Percentiles rank a stretch among this genome's conserved stretches.
These are phyloP conservation scores for Metschnikowia baotianmanensis DNA, from an alignment of 805 yeast genomes.

Conservation along the genomic window DNA sequence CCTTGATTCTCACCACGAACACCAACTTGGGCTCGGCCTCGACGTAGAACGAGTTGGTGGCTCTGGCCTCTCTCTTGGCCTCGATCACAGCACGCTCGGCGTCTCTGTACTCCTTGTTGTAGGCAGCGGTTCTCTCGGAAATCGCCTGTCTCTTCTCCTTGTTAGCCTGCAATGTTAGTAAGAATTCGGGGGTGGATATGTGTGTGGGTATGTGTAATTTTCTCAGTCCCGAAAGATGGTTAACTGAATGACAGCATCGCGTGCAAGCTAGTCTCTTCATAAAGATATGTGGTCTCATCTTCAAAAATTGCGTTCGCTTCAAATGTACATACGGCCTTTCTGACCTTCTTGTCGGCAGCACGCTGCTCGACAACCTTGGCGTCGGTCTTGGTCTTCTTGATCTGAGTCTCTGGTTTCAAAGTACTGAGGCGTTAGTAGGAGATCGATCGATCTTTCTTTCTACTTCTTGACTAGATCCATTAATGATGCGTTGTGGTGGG, in stretches of 20 bases:
- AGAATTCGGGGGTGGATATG: too few species aligned
- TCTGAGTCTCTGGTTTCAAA: constrained; percentile 79
- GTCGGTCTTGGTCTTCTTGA: constrained; percentile 78
- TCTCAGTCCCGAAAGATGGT: constrained; percentile 88
- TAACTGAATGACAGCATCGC: constrained; percentile 72
- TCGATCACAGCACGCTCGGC: constrained; percentile 84
- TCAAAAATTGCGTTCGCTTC: constrained; percentile 46
- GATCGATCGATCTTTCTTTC: not conserved
- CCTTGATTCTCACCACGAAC: constrained; percentile 97
- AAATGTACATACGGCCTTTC: constrained; percentile 78
- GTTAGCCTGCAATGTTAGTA: constrained; percentile 31
- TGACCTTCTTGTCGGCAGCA: constrained; percentile 75
- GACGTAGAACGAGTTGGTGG: constrained; percentile 90
- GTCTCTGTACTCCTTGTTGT: constrained; percentile 90
- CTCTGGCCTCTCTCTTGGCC: constrained; percentile 93
- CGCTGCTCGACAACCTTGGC: constrained; percentile 74
- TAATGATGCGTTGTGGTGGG: too few species aligned
- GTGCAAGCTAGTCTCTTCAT: constrained; percentile 59
- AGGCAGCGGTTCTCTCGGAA: constrained; percentile 94
- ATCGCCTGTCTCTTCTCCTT: constrained; percentile 62
- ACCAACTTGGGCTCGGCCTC: constrained; percentile 93
- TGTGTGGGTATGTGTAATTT: constrained; percentile 16
- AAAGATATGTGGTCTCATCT: constrained; percentile 46
- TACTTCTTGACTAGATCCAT: too few species aligned
- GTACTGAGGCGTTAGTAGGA: constrained; percentile 30